Percentiles rank a stretch among this genome's conserved stretches.
Evolutionary conservation across 108 stramenopile species (phyloP).

Genomic region (Skeletonema grethae): DNA sequence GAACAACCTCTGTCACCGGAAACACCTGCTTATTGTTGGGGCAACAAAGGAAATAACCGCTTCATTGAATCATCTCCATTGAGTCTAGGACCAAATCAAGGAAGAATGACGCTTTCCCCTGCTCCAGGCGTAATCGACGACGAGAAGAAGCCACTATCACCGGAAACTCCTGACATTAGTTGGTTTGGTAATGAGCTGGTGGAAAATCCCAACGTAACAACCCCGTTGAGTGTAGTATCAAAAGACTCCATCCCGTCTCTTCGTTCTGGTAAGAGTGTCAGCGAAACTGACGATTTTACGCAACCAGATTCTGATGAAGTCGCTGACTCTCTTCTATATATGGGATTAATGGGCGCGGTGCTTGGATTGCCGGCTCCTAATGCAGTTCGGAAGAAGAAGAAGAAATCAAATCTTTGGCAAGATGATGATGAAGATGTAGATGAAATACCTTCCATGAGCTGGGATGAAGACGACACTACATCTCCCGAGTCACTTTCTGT

Average conservation of each 20-base stretch:
- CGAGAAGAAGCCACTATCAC: not conserved
- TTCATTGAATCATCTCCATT: not conserved
- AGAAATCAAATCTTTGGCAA: not conserved
- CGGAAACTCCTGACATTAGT: not conserved
- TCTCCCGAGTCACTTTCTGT: not conserved
- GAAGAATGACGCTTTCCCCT: not conserved
- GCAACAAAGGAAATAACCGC: not conserved
- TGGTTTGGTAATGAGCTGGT: not conserved
- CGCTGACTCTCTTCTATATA: not conserved
- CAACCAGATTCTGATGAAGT: conserved; percentile 1
- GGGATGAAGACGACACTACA: not conserved
- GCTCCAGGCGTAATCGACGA: not conserved
- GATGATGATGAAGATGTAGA: not conserved
- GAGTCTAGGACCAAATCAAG: not conserved
- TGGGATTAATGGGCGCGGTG: not conserved
- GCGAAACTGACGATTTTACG: not conserved
- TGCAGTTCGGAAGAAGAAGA: not conserved
- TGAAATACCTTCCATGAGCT: not conserved
- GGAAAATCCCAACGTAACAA: not conserved
- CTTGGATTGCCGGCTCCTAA: not conserved
- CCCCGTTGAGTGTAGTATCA: conserved; percentile 1
- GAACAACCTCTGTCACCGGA: conserved; percentile 7
- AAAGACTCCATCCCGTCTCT: not conserved
- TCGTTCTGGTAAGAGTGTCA: not conserved
- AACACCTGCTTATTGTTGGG: not conserved